A percentile compares a stretch with the other conserved stretches of the same genome.
These are phyloP conservation scores for Raddia guianensis DNA, from an alignment of 176 grass and related monocot genomes.

Conservation along the genomic window DNA sequence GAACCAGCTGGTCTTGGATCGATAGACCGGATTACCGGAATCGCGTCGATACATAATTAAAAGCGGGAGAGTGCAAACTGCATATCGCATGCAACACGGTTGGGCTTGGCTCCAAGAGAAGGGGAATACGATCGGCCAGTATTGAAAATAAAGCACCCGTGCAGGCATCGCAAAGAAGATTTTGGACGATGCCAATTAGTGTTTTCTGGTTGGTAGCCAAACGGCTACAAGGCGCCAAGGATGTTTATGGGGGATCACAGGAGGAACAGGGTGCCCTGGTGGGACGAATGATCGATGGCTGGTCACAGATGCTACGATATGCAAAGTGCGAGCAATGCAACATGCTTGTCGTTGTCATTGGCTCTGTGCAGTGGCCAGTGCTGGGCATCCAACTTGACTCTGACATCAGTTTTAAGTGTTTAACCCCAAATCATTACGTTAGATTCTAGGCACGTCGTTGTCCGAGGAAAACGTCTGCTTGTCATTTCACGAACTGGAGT, in stretches of 20 bases:
- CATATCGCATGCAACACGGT: too few species aligned
- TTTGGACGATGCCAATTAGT: conserved; percentile 23
- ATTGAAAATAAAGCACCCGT: too few species aligned
- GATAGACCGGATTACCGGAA: neutral
- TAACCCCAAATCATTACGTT: conserved; percentile 3
- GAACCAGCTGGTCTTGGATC: neutral
- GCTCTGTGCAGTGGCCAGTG: neutral
- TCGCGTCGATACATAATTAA: too few species aligned
- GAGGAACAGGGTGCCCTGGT: neutral
- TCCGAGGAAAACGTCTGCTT: conserved; percentile 3
- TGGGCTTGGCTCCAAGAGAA: too few species aligned
- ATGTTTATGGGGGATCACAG: neutral
- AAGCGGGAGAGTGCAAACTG: too few species aligned
- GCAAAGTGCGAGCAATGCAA: neutral
- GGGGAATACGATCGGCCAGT: neutral
- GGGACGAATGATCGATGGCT: too few species aligned
- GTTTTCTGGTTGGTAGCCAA: conserved; percentile 23
- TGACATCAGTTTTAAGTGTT: conserved; percentile 16
- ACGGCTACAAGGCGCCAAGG: conserved; percentile 3
- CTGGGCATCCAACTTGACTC: neutral
- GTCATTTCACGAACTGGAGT: neutral
- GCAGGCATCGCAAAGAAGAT: conserved; percentile 11
- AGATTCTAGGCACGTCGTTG: neutral
- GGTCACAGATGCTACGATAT: too few species aligned
- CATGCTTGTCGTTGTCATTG: conserved; percentile 8